Percentiles rank a stretch among this genome's conserved stretches.
Evolutionary conservation across 2,329 filamentous ascomycete genomes (phyloP).

Genomic region (Phaeosphaeria sp.): DNA sequence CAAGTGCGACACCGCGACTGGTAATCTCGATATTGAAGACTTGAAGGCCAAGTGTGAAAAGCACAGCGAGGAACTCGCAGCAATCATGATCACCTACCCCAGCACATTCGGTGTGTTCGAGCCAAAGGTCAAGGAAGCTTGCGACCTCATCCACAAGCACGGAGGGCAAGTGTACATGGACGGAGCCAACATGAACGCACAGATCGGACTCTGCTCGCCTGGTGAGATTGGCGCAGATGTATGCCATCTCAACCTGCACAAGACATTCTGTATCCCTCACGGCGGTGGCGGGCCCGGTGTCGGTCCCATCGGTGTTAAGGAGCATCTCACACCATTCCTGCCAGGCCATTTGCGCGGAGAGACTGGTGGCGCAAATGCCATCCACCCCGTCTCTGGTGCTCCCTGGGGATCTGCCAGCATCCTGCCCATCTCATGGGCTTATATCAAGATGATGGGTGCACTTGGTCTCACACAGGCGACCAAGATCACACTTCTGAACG

Average conservation of each 20-base stretch:
- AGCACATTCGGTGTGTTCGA: constrained; percentile 96
- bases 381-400: constrained; percentile 79
- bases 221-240: constrained; percentile 96
- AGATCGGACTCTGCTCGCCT: constrained; percentile 93
- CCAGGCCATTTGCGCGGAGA: constrained; percentile 72
- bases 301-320: constrained; percentile 89
- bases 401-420: constrained; percentile 90
- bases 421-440: constrained; percentile 91
- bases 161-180: constrained; percentile 99
- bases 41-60: constrained; percentile 88
- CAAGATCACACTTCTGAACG: constrained; percentile 91
- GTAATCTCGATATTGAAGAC: constrained; percentile 87
- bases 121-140: constrained; percentile 84
- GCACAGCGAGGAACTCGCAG: constrained; percentile 82
- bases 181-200: constrained; percentile 97
- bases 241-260: constrained; percentile 96
- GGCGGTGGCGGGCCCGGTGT: constrained; percentile 93
- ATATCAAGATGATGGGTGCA: constrained; percentile 91
- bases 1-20: constrained; percentile 86
- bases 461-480: constrained; percentile 87
- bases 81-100: constrained; percentile 97
- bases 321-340: constrained; percentile 77
- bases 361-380: constrained; percentile 63
- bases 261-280: constrained; percentile 98
- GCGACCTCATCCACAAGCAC: constrained; percentile 82